Percentiles rank a stretch among this genome's conserved stretches.
Evolutionary conservation across 768 basidiomycete genomes (phyloP).

Genomic region (Butyriboletus loyo): DNA sequence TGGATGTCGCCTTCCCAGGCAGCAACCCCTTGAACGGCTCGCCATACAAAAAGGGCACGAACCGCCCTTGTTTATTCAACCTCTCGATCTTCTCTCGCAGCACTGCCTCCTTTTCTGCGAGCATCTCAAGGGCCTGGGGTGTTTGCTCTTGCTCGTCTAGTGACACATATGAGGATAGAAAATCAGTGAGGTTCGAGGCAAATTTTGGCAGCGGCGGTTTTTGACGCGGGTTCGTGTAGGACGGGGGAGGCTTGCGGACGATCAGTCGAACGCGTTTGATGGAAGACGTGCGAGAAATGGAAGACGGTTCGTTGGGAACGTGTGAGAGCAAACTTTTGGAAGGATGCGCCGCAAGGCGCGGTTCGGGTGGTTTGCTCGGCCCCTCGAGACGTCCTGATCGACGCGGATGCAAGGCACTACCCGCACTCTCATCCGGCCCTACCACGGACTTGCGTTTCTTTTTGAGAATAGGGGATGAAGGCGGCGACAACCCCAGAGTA

Average conservation of each 20-base stretch:
- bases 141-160: constrained; percentile 51
- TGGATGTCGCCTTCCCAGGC: constrained; percentile 1
- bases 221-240: constrained; percentile 66
- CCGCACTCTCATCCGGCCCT: constrained; percentile 4
- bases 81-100: constrained; percentile 42
- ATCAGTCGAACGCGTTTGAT: constrained; percentile 66
- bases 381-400: constrained; percentile 22
- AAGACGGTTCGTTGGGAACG: neutral
- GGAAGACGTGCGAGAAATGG: constrained; percentile 17
- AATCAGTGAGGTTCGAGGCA: constrained; percentile 50
- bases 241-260: constrained; percentile 60
- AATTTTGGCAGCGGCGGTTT: constrained; percentile 51
- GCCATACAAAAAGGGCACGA: constrained; percentile 39
- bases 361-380: constrained; percentile 10
- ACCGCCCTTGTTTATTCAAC: constrained; percentile 47
- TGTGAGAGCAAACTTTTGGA: neutral
- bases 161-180: constrained; percentile 61
- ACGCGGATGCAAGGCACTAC: constrained; percentile 5
- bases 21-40: constrained; percentile 16
- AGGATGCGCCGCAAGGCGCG: neutral
- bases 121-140: constrained; percentile 33
- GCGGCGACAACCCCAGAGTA: constrained; percentile 18
- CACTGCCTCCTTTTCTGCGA: constrained; percentile 42
- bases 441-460: constrained; percentile 27
- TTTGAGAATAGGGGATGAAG: constrained; percentile 15